Evolutionary conservation across 1,284 basidiomycete genomes (phyloP), one percentile per base, ranked within the genome.

Genomic region (Cryptococcus neoformans): DNA sequence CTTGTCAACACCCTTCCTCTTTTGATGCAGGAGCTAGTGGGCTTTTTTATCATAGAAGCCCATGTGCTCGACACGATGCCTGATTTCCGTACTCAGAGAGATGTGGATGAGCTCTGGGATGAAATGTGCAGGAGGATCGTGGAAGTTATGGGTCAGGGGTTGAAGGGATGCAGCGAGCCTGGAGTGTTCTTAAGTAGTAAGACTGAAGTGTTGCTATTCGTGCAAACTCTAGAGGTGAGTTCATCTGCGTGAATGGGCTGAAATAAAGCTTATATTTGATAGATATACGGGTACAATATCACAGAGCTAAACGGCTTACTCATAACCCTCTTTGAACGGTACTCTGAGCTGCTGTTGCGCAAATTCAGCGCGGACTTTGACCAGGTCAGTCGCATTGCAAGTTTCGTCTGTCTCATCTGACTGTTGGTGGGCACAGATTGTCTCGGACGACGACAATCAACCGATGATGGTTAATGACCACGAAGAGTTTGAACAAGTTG

Each of bases 31-130:
- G 91, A 98, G 76, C 91, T 98, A 60, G 89, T 94, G n/a, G 96
- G 96, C 0, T 99, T 97, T 79, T 99, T 99, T 80, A 92, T 99
- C 58, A 88, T 99, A 62, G 96, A 99, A 76, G 87, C 85, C 5
- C 89, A 97, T 70, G 94, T 99, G 0, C 83, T 98, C 5, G 85
- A 88, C 64, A 92, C 92, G 0, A 92, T 92, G 6, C 78, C 78
- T 3, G 73, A 77, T 17, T 99, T 99, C 79, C 85, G 96, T 11
- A 90, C 89, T 12, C 86, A 89, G 66, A 82, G 86, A 39, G 93
- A 99, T 63, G 88, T 99, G 0, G 94, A 99, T 65, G 92, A 96
- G 64, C 83, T 99, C 6, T 99, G 96, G 95, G 91, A 97, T 62
- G 87, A 86, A 28, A 85, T 99, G 66, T 86, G 94, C 58, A 79